Percentiles rank a stretch among this genome's conserved stretches.
Evolutionary conservation across 805 yeast genomes (phyloP).

Genomic region (Pachysolen tannophilus): DNA sequence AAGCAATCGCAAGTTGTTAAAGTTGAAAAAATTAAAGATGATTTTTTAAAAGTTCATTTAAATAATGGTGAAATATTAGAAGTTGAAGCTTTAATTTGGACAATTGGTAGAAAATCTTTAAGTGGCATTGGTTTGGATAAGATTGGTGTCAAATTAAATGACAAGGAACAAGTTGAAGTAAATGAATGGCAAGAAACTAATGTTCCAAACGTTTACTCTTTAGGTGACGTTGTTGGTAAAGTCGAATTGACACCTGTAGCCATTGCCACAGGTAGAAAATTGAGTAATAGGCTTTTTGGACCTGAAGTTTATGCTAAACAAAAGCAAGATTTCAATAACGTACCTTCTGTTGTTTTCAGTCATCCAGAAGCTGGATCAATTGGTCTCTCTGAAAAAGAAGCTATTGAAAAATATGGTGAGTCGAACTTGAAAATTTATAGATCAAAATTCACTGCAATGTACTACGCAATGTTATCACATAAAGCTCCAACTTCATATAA

Average conservation of each 20-base stretch:
- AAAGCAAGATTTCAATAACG: slow-evolving; percentile 77
- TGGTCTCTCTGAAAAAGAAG: slow-evolving; percentile 78
- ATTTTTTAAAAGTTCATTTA: slow-evolving; percentile 41
- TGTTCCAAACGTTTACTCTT: slow-evolving; percentile 62
- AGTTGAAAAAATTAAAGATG: slow-evolving; percentile 39
- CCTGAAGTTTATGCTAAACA: slow-evolving; percentile 59
- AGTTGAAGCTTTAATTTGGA: slow-evolving; percentile 87
- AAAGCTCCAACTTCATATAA: slow-evolving; percentile 88
- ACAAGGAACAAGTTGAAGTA: slow-evolving; percentile 56
- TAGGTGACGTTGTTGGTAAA: slow-evolving; percentile 93
- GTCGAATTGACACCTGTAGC: slow-evolving; percentile 97
- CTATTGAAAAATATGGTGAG: slow-evolving; percentile 69
- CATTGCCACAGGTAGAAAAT: slow-evolving; percentile 94
- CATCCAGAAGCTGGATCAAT: slow-evolving; percentile 97
- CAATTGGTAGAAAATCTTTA: slow-evolving; percentile 82
- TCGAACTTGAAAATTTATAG: slow-evolving; percentile 75
- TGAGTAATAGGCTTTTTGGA: slow-evolving; percentile 89
- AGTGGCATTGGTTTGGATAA: slow-evolving; percentile 69
- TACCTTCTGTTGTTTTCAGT: slow-evolving; percentile 95
- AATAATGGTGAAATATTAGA: slow-evolving; percentile 34
- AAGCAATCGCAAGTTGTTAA: slow-evolving; percentile 47
- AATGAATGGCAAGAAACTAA: slow-evolving; percentile 87
- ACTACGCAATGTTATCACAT: slow-evolving; percentile 74
- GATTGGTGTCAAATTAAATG: slow-evolving; percentile 60
- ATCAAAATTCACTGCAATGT: slow-evolving; percentile 85